Conservation (phyloP, 2,329 filamentous ascomycete genomes). For the Zalaria sp. region DNA sequence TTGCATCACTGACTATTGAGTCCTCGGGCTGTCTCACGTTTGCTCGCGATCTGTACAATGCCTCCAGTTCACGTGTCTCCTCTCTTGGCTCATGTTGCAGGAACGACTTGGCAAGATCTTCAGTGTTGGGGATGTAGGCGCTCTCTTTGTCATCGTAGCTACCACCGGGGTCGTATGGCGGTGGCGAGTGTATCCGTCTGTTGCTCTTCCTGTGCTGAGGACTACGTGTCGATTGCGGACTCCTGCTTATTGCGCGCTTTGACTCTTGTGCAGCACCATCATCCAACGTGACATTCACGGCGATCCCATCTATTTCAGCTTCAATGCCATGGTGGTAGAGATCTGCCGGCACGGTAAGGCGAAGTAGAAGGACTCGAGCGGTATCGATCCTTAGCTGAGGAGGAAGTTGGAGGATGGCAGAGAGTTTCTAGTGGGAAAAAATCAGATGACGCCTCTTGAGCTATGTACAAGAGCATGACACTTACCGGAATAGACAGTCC, state of each 20-base stretch:
- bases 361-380: conserved; percentile 62
- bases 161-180: conserved; percentile 11
- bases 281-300: conserved; percentile 38
- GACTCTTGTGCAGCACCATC: conserved; percentile 5
- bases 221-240: conserved; percentile 12
- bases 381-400: conserved; percentile 54
- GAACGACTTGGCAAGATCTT: conserved; percentile 65
- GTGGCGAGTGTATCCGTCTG: conserved; percentile 18
- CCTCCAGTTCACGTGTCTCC: conserved; percentile 54
- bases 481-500: conserved; percentile 62
- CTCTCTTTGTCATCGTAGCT: conserved; percentile 17
- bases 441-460: not conserved
- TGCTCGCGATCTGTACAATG: conserved; percentile 49
- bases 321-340: conserved; percentile 73
- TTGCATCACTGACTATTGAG: conserved; percentile 39
- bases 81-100: conserved; percentile 54
- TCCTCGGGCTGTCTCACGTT: conserved; percentile 42
- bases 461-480: conserved; percentile 11
- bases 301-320: conserved; percentile 68
- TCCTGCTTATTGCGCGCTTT: conserved; percentile 22
- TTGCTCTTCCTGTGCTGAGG: conserved; percentile 20
- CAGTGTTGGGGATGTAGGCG: conserved; percentile 47
- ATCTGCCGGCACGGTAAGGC: conserved; percentile 74
- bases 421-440: conserved; percentile 53
- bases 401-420: conserved; percentile 60